Conservation (phyloP, 345 rosid genomes). For the Acer negundo region DNA sequence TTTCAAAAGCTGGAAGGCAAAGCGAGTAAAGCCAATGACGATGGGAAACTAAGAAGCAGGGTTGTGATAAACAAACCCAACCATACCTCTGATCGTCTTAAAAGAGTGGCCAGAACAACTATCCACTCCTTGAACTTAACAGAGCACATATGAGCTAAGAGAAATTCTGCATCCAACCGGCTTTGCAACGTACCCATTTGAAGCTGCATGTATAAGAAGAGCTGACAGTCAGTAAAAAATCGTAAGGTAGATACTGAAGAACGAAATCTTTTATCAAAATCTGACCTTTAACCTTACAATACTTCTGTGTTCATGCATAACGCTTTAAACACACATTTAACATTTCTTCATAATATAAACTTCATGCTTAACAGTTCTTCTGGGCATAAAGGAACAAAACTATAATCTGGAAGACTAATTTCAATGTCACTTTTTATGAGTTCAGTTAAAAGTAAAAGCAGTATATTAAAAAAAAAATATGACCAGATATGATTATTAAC, state of each 20-base stretch:
- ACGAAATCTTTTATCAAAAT: neutral
- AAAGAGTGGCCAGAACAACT: conserved; percentile 92
- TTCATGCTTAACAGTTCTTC: neutral
- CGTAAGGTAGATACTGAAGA: neutral
- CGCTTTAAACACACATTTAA: neutral
- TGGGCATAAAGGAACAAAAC: neutral
- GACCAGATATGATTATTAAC: neutral
- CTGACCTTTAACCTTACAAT: neutral
- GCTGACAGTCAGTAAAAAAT: conserved; percentile 5
- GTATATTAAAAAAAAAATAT: neutral
- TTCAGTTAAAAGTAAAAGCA: neutral
- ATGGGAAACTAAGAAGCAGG: neutral
- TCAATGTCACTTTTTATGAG: neutral
- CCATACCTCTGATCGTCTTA: conserved; percentile 84
- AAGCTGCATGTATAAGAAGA: conserved; percentile 52
- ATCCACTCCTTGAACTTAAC: conserved; percentile 99
- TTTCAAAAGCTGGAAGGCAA: neutral
- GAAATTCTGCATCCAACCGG: conserved; percentile 92
- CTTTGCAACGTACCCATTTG: conserved; percentile 95
- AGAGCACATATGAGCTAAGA: conserved; percentile 97
- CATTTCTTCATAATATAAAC: conserved; percentile 1
- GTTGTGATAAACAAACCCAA: conserved; percentile 8
- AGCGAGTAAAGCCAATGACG: neutral
- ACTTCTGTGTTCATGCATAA: neutral
- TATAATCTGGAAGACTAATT: neutral